Base-by-base conservation (phyloP, 2,329 filamentous ascomycete species). In the Cyphellophora attinorum region DNA sequence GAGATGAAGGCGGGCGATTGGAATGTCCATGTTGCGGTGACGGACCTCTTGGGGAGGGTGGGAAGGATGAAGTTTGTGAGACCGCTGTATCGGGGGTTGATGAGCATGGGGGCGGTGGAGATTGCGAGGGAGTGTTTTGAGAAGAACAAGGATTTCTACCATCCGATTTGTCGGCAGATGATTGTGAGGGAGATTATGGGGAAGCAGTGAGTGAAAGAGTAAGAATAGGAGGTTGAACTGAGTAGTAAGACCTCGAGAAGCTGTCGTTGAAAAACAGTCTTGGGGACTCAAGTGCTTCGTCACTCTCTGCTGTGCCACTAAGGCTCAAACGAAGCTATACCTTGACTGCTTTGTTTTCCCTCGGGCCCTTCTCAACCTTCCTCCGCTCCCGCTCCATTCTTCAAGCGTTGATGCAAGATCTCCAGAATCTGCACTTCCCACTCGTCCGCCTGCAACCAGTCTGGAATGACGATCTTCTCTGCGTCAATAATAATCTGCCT, bases 21-120 rank as follows among this genome's bases (percentile, higher is more conserved):
- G 33, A 72, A 68, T 38, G 74, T 81, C 23, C 85, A 89, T 51
- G 55, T 74, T 40, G 79, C 79, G 2, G 76, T 85, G 0, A 77
- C 81, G 1, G 74, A 83, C 39, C 65, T 95, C 36, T 66, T 96
- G 25, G 83, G 84, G 19, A 70, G 71, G 34, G 86, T 95, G 15
- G 91, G 91, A 10, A 70, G 91, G 38, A 96, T 98, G 91, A 96
- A 96, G 72, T 96, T 89, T 59, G 89, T 96, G 39, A 70, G 89
- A 31, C 85, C 89, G 14, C 61, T 96, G 42, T 67, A 81, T 63
- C 72, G 81, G 41, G 72, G 75, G 32, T 63, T 98, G 47, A 79
- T 81, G 51, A 76, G 78, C 56, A 74, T 83, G 25, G 29, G 29
- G 13, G 80, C 95, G 60, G 67, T 75, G 30, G 64, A 76, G 16